phyloP scores from a whole-genome alignment of 441 rosid species.

The Manihot esculenta region DNA sequence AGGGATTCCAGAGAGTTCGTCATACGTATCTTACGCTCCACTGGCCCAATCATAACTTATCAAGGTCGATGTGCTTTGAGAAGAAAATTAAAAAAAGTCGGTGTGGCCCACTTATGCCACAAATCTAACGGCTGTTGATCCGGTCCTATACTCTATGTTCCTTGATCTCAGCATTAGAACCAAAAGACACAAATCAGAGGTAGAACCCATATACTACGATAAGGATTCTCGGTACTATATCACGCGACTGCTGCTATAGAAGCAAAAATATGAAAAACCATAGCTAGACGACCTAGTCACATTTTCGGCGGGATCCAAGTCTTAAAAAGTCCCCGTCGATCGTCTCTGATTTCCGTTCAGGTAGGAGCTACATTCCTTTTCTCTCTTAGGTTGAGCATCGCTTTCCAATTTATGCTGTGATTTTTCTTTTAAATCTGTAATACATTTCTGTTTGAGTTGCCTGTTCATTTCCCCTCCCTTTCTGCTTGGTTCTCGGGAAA shows the following conservation, averaged over 20 bases:
- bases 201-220: not conserved
- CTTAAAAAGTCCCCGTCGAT: not conserved
- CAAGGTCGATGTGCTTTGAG: no score
- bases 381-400: not conserved
- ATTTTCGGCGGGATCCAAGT: slow-evolving; percentile 22
- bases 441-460: not conserved
- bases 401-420: not conserved
- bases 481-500: not conserved
- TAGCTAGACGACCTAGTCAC: slow-evolving; percentile 9
- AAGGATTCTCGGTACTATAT: no score
- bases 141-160: not conserved
- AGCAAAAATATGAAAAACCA: not conserved
- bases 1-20: not conserved
- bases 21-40: not conserved
- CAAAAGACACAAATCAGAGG: not conserved
- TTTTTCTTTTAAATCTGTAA: not conserved
- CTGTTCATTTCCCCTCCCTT: not conserved
- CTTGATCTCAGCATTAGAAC: not conserved
- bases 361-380: not conserved
- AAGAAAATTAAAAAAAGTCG: no score
- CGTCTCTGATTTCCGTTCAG: not conserved
- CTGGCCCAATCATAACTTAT: not conserved
- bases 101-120: not conserved
- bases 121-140: not conserved
- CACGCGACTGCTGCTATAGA: not conserved